Evolutionary conservation across 371 early-diverging fungal genomes (phyloP).

Genomic region (Nematocida sp.): DNA sequence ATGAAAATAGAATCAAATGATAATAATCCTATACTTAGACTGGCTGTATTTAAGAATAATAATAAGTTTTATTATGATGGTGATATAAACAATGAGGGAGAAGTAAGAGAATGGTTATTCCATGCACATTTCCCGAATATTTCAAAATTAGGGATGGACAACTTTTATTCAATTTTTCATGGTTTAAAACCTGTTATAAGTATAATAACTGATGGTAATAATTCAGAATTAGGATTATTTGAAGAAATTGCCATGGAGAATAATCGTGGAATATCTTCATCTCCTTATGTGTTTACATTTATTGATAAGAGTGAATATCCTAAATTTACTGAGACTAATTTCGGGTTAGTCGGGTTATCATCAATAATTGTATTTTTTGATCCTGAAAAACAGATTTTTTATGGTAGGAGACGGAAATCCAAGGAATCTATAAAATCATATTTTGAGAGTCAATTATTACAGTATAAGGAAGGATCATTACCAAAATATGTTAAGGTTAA

Average conservation of each 20-base stretch:
- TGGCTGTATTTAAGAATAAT: constrained; percentile 70
- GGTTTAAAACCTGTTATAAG: constrained; percentile 70
- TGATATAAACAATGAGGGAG: constrained; percentile 61
- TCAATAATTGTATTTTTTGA: constrained; percentile 70
- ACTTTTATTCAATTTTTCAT: constrained; percentile 71
- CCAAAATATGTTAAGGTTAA: constrained; percentile 36
- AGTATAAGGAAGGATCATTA: constrained; percentile 30
- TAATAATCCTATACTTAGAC: constrained; percentile 58
- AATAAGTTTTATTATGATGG: constrained; percentile 66
- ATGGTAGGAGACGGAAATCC: constrained; percentile 39
- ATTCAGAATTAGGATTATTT: constrained; percentile 60
- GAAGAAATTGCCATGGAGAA: constrained; percentile 65
- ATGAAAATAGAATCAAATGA: constrained; percentile 57
- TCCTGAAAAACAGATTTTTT: constrained; percentile 67
- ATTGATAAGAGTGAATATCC: constrained; percentile 69
- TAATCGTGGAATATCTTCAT: constrained; percentile 68
- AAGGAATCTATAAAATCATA: constrained; percentile 55
- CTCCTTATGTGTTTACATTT: constrained; percentile 66
- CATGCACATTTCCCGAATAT: constrained; percentile 70
- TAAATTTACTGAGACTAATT: constrained; percentile 66
- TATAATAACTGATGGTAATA: constrained; percentile 60
- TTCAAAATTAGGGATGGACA: constrained; percentile 69
- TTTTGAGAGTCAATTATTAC: constrained; percentile 13
- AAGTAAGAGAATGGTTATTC: constrained; percentile 71
- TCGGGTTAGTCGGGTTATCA: constrained; percentile 49